Evolutionary conservation across 2,329 filamentous ascomycete genomes (phyloP), one percentile per base, ranked within the genome.

Genomic region (Fusarium sublunatum): DNA sequence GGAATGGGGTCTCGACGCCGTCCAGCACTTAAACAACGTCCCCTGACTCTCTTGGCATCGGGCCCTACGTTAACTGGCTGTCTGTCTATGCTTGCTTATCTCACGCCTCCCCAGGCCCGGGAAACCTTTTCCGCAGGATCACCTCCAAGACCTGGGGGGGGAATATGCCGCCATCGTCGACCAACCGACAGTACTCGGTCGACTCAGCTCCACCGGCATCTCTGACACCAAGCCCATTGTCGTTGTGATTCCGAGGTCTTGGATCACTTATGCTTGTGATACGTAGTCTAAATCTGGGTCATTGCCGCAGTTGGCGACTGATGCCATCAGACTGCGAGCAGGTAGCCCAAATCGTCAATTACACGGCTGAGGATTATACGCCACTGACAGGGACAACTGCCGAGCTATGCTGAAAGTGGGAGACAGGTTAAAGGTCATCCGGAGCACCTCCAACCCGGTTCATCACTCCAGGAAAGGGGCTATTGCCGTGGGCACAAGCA

Each of bases 211-310:
- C 59, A 63, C 59, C 34, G 39, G 34, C 31, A 53, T 42, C 53
- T 62, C 46, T 58, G 29, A 41, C 52, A 62, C 58, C 59, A 62
- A 58, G 35, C 59, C 58, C 40, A 13, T 62, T 62, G 59, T 53
- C 22, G 59, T 53, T 62, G 45, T 53, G 58, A 62, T 62, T 52
- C 59, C 59, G 58, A 62, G 41, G 38, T 42, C 43, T 40, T 43
- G 13, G 29, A 41, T 40, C 31, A 34, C 44, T 45, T 51, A 45
- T 45, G 34, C 36, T 32, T 45, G n/a, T 32, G 28, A 19, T 36
- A 54, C 11, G 22, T 24, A 11, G n/a, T 36, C 56, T 60, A 55
- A 28, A 48, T 52, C 31, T 34, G 34, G 35, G 13, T 15, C 40
- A 57, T 46, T 51, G 31, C 59, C 43, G 42, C 53, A 31, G 45